Conservation (phyloP, 2,329 filamentous ascomycete species). For the Trichoderma sp. region DNA sequence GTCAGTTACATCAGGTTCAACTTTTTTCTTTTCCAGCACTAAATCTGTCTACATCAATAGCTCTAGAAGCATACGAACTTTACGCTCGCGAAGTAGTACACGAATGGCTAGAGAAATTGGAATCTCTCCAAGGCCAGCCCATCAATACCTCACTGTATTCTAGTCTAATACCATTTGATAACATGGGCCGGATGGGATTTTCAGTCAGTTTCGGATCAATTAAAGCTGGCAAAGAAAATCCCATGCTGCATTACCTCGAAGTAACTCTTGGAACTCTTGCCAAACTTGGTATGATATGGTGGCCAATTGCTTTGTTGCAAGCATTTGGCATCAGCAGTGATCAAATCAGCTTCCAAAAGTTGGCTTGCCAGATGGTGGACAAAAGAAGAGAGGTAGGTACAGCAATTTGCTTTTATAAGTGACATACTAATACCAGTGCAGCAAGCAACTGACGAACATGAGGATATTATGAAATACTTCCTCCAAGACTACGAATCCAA, state of each 20-base stretch:
- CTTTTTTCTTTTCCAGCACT: not conserved
- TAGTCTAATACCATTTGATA: slow-evolving; percentile 35
- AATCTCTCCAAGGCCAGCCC: slow-evolving; percentile 26
- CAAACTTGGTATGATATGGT: slow-evolving; percentile 29
- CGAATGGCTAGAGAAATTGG: slow-evolving; percentile 30
- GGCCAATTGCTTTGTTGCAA: slow-evolving; percentile 29
- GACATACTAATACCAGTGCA: not conserved
- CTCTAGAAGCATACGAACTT: slow-evolving; percentile 29
- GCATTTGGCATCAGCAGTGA: slow-evolving; percentile 15
- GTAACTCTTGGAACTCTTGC: slow-evolving; percentile 28
- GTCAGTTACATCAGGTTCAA: not conserved
- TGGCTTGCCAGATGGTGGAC: not conserved
- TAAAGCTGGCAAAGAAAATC: slow-evolving; percentile 30
- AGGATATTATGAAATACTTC: slow-evolving; percentile 33
- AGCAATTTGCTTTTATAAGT: not conserved
- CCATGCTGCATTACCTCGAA: slow-evolving; percentile 31
- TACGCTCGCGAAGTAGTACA: slow-evolving; percentile 29
- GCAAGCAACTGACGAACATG: slow-evolving; percentile 27
- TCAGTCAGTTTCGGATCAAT: slow-evolving; percentile 32
- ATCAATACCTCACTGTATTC: slow-evolving; percentile 33
- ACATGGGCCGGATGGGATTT: slow-evolving; percentile 35
- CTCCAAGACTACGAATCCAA: slow-evolving; percentile 30
- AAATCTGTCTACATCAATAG: not conserved
- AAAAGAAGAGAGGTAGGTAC: not conserved
- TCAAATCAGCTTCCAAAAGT: not conserved